Evolutionary conservation across 169 alveolate species (phyloP), one percentile per base, ranked within the genome.

Genomic region (Perkinsus chesapeaki): DNA sequence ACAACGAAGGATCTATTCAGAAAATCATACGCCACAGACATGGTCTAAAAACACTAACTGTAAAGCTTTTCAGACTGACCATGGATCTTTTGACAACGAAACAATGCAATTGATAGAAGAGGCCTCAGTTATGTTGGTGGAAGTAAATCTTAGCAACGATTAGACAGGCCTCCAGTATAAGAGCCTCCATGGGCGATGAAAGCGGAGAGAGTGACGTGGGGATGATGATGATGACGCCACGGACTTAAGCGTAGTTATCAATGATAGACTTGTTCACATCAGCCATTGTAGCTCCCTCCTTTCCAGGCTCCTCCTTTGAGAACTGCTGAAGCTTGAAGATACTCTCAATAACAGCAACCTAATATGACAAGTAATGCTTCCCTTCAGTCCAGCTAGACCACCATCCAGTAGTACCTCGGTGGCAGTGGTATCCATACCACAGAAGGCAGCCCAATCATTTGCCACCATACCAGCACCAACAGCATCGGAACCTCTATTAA

Each of bases 401-500:
- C 27, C 19, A 47, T 9, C 19, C 12, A 5, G 82, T 60, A 60
- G 12, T 60, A 99, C 95, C 96, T 99, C 99, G 19, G 99, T 98
- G 34, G 99, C 98, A 36, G 99, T 99, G n/a, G 99, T 98, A 92
- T 99, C 99, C 97, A 98, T 97, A 43, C 99, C 99, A 94, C 99
- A 98, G 95, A 99, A 99, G 19, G 99, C 99, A 12, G 99, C 98
- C 99, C 99, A 98, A 95, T 99, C 99, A 96, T 99, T 99, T 31
- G 98, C 99, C 72, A 98, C 98, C 39, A 98, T 95, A 0, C 99
- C 99, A 92, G 98, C 97, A 93, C 98, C 97, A 5, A 91, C 73
- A 43, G 91, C 60, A 73, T 98, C 99, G 39, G 99, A 97, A 39
- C 99, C 99, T 93, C 99, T 97, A 95, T 99, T 99, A 48, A 99